These are phyloP conservation scores for Heterobasidion occidentale DNA, from an alignment of 1,284 basidiomycete genomes.

Conservation along the genomic window DNA sequence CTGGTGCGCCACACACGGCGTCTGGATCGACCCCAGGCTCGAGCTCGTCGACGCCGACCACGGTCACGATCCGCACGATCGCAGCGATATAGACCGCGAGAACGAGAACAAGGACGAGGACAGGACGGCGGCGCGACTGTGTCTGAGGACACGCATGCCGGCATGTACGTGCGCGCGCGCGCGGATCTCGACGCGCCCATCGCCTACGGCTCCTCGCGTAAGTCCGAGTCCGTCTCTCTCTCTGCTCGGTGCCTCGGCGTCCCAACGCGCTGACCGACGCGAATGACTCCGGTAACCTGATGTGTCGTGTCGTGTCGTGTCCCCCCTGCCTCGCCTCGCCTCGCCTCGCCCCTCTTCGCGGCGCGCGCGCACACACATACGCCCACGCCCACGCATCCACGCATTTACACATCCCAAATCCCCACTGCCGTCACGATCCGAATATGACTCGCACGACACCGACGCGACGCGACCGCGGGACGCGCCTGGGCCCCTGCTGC, in stretches of 20 bases:
- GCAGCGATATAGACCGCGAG: no score
- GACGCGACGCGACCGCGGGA: no score
- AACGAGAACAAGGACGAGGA: no score
- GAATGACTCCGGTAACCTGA: neutral
- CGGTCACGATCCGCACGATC: neutral
- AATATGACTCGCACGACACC: no score
- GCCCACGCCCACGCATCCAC: no score
- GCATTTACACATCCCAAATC: no score
- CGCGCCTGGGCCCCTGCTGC: no score
- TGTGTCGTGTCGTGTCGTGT: neutral
- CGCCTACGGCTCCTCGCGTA: slow-evolving; percentile 2
- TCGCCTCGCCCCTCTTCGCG: no score
- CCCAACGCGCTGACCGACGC: neutral
- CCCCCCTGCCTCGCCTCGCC: neutral
- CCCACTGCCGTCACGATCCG: no score
- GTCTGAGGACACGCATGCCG: neutral
- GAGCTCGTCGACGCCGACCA: slow-evolving; percentile 19
- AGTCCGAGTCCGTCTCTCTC: neutral
- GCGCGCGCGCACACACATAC: no score
- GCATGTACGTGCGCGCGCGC: neutral
- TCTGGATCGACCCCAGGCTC: slow-evolving; percentile 40
- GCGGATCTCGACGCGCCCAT: neutral
- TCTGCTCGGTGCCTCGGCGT: neutral
- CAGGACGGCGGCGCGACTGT: neutral
- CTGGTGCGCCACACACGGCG: slow-evolving; percentile 38